Evolutionary conservation across 192 early-diverging fungal genomes (phyloP).

Genomic region (Oehlia diaphana): DNA sequence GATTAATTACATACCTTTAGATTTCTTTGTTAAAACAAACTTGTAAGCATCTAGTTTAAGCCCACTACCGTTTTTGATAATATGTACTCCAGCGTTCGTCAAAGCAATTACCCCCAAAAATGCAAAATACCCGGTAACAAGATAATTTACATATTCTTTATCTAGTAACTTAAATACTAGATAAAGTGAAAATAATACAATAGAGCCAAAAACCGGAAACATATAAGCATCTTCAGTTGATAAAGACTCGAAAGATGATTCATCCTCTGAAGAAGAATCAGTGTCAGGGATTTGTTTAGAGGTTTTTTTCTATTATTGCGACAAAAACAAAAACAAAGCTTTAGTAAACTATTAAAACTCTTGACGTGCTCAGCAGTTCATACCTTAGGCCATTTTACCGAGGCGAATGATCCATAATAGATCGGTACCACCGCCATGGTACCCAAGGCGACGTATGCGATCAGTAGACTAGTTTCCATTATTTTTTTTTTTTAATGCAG

Average conservation of each 20-base stretch:
- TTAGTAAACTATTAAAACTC: neutral
- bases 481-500: neutral
- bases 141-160: constrained; percentile 78
- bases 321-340: neutral
- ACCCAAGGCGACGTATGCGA: constrained; percentile 85
- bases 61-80: constrained; percentile 47
- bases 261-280: constrained; percentile 68
- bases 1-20: constrained; percentile 53
- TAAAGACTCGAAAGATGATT: constrained; percentile 71
- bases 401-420: constrained; percentile 77
- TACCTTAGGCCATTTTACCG: constrained; percentile 65
- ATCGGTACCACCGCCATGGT: constrained; percentile 88
- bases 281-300: constrained; percentile 45
- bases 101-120: constrained; percentile 79
- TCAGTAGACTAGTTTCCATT: constrained; percentile 51
- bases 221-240: constrained; percentile 85
- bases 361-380: neutral
- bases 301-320: constrained; percentile 39
- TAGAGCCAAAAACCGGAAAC: constrained; percentile 92
- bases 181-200: constrained; percentile 79
- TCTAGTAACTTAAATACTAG: constrained; percentile 84
- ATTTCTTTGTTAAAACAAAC: constrained; percentile 63
- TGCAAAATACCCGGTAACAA: constrained; percentile 85
- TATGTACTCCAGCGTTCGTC: constrained; percentile 57
- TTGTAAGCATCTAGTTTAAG: constrained; percentile 72